Base-by-base conservation (phyloP, 495 filamentous ascomycete species). In the Daldinia childiae region DNA sequence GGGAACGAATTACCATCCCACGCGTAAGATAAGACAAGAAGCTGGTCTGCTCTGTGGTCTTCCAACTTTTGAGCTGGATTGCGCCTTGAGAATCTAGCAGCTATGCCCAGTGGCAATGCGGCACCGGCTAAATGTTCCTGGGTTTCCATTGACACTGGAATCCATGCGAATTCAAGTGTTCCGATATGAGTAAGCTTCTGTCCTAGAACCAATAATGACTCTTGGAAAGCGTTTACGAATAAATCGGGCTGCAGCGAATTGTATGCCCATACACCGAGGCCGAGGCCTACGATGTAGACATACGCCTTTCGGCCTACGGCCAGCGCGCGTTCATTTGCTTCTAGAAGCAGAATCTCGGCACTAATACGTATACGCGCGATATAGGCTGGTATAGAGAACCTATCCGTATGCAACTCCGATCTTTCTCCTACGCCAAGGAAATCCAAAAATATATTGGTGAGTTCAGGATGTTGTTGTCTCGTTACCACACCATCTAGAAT, bases 1-100 rank as follows among this genome's bases (percentile, higher is more conserved):
- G 80, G 80, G 41, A 79, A 81, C 0, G 79, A 38, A 21, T 82
- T 82, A 1, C 74, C 80, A 43, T 82, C 78, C 78, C 80, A 82
- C 3, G 80, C 78, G 41, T 79, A 82, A 56, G 75, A 78, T 24
- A 82, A 8, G n/a, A 81, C 79, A 1, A 81, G 78, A 4, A 81
- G 64, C 14, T 77, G 68, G 14, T 59, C 30, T 1, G 36, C 54
- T 12, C 72, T 63, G 7, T 56, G 5, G 21, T 66, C 64, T 17
- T 17, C 0, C 12, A 81, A 55, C 48, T 77, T 78, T 29, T 71
- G 74, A 1, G 80, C 78, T 7, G 79, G 79, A 15, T 72, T 75
- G 29, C 79, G 75, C 19, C 58, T 66, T 21, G 71, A 70, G 64
- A 80, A 82, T 19, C 62, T 67, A 30, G 76, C 64, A 8, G 59